Evolutionary conservation across 345 rosid species (phyloP).

Genomic region (Psidium guajava): DNA sequence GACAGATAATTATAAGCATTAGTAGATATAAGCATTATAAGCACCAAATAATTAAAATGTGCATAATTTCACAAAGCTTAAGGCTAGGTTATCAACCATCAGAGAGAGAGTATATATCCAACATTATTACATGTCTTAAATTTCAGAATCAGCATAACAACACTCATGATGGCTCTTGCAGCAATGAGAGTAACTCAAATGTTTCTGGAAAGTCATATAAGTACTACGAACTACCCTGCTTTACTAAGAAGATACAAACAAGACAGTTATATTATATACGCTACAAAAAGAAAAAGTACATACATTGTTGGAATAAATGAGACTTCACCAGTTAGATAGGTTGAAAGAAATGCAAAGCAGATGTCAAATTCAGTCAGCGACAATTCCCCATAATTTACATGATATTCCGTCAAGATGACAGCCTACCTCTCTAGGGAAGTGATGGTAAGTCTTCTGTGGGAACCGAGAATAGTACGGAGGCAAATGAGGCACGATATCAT

Average conservation of each 20-base stretch:
- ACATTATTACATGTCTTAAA: too few species aligned
- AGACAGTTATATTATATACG: too few species aligned
- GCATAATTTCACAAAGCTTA: too few species aligned
- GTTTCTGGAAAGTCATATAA: too few species aligned
- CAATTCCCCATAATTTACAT: background rate
- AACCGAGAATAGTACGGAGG: constrained; percentile 69
- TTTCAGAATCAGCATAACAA: background rate
- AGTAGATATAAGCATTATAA: too few species aligned
- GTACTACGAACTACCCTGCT: too few species aligned
- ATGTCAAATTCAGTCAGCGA: background rate
- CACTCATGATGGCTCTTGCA: background rate
- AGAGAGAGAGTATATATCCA: too few species aligned
- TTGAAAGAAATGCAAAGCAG: background rate
- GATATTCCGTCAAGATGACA: background rate
- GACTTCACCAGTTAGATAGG: background rate
- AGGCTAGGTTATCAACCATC: too few species aligned
- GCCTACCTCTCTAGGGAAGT: constrained; percentile 78
- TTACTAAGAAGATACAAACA: too few species aligned
- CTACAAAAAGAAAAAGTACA: too few species aligned
- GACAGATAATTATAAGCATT: background rate
- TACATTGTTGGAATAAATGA: background rate
- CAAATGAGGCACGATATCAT: constrained; percentile 85
- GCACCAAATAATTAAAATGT: too few species aligned
- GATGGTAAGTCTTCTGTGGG: constrained; percentile 86
- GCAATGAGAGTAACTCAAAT: background rate